A percentile compares a stretch with the other conserved stretches of the same genome.
These are phyloP conservation scores for Phlebiopsis flavidoalba DNA, from an alignment of 768 basidiomycete genomes.

Conservation along the genomic window DNA sequence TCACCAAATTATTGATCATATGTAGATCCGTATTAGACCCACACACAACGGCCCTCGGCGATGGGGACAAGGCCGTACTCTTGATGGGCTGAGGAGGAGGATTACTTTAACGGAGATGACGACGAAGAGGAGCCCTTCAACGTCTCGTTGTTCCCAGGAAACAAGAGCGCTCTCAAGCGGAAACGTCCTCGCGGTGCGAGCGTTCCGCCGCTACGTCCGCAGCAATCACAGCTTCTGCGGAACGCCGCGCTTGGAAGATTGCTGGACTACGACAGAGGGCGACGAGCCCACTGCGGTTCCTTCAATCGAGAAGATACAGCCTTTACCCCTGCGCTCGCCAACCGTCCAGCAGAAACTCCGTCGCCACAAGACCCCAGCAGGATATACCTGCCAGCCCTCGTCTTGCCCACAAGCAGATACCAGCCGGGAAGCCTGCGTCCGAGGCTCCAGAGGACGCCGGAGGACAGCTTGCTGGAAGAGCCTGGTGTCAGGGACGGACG, in stretches of 20 bases:
- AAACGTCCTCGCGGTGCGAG: constrained; percentile 35
- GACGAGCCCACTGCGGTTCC: constrained; percentile 32
- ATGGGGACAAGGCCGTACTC: constrained; percentile 36
- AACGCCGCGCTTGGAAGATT: constrained; percentile 55
- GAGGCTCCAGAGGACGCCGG: constrained; percentile 49
- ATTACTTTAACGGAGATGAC: constrained; percentile 89
- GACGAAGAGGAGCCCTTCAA: constrained; percentile 37
- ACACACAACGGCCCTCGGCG: constrained; percentile 17
- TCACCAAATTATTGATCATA: neutral
- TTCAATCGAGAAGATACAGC: neutral
- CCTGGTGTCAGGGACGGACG: constrained; percentile 32
- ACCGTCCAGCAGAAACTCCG: neutral
- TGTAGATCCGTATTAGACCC: constrained; percentile 12
- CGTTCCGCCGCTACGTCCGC: constrained; percentile 15
- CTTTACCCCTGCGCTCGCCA: neutral
- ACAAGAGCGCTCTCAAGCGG: constrained; percentile 40
- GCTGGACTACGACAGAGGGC: constrained; percentile 79
- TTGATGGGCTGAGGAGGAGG: constrained; percentile 84
- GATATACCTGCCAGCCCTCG: constrained; percentile 21
- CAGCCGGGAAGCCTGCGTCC: neutral
- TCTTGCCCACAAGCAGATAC: constrained; percentile 35
- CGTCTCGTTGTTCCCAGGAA: constrained; percentile 20
- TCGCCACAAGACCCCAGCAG: constrained; percentile 3
- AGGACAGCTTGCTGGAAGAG: constrained; percentile 53
- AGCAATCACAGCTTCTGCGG: constrained; percentile 31